A percentile compares a stretch with the other conserved stretches of the same genome.
These are phyloP conservation scores for Ophiostoma sp. DNA, from an alignment of 2,329 filamentous ascomycete genomes.

Conservation along the genomic window DNA sequence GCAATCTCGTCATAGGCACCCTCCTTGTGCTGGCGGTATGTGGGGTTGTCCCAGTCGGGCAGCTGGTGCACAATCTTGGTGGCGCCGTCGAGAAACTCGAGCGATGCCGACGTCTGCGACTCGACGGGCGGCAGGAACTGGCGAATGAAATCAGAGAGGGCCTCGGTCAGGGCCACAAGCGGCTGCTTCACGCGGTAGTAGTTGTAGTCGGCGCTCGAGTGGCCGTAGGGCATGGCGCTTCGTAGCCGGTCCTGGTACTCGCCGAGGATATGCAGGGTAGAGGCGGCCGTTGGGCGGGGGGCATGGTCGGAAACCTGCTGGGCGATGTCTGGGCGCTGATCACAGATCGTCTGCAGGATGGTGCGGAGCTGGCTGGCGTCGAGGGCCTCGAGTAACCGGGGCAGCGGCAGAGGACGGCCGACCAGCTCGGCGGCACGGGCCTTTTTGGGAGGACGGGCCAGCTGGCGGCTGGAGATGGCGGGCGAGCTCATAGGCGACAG, in stretches of 20 bases:
- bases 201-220: slow-evolving; percentile 81
- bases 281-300: slow-evolving; percentile 77
- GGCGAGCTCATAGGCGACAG: slow-evolving; percentile 82
- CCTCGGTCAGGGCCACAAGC: slow-evolving; percentile 75
- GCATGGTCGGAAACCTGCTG: slow-evolving; percentile 78
- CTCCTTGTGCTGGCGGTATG: slow-evolving; percentile 88
- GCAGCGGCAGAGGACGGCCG: slow-evolving; percentile 51
- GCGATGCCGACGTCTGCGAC: slow-evolving; percentile 71
- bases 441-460: slow-evolving; percentile 63
- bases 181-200: slow-evolving; percentile 88
- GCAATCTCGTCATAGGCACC: slow-evolving; percentile 95
- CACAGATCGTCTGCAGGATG: slow-evolving; percentile 85
- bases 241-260: slow-evolving; percentile 77
- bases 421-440: slow-evolving; percentile 58
- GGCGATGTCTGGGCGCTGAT: slow-evolving; percentile 78
- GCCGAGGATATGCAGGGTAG: slow-evolving; percentile 71
- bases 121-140: slow-evolving; percentile 93
- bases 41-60: slow-evolving; percentile 83
- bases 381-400: slow-evolving; percentile 87
- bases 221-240: slow-evolving; percentile 78
- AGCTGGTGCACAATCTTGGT: slow-evolving; percentile 86
- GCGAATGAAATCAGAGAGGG: slow-evolving; percentile 87
- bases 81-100: slow-evolving; percentile 82
- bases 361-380: slow-evolving; percentile 77
- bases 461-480: slow-evolving; percentile 62